These are phyloP conservation scores for Aspergillus sojae DNA, from an alignment of 2,329 filamentous ascomycete species.

Conservation along the genomic window DNA sequence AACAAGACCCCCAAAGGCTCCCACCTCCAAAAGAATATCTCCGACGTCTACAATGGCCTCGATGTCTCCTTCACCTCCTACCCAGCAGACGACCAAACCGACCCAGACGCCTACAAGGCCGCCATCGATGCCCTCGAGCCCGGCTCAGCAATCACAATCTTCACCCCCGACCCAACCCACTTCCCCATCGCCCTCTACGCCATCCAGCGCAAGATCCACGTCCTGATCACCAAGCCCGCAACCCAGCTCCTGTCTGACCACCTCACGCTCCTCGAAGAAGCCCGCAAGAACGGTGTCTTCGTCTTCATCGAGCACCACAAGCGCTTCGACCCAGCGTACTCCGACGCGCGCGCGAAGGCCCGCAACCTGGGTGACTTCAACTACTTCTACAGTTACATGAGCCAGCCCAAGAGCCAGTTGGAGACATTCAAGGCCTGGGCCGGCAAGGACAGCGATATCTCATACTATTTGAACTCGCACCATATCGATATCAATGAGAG, in stretches of 20 bases:
- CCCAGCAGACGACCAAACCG: constrained; percentile 70
- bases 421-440: constrained; percentile 96
- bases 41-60: constrained; percentile 81
- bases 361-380: constrained; percentile 87
- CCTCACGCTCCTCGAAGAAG: constrained; percentile 71
- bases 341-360: constrained; percentile 79
- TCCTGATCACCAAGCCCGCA: constrained; percentile 91
- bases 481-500: constrained; percentile 91
- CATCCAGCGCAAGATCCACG: constrained; percentile 83
- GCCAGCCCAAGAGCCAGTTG: constrained; percentile 85
- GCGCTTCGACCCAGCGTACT: constrained; percentile 90
- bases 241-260: constrained; percentile 84
- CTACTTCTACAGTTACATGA: constrained; percentile 98
- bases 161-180: constrained; percentile 92
- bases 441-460: constrained; percentile 88
- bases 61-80: constrained; percentile 85
- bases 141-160: constrained; percentile 91
- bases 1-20: constrained; percentile 58
- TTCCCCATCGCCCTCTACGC: constrained; percentile 91
- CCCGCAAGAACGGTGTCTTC: constrained; percentile 75
- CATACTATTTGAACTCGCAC: constrained; percentile 94
- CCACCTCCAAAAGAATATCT: constrained; percentile 86
- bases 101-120: constrained; percentile 81
- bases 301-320: constrained; percentile 97
- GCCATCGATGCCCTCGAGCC: constrained; percentile 82